Evolutionary conservation across 164 flowering plant genomes (phyloP).

Genomic region (Magnolia changhungtana): DNA sequence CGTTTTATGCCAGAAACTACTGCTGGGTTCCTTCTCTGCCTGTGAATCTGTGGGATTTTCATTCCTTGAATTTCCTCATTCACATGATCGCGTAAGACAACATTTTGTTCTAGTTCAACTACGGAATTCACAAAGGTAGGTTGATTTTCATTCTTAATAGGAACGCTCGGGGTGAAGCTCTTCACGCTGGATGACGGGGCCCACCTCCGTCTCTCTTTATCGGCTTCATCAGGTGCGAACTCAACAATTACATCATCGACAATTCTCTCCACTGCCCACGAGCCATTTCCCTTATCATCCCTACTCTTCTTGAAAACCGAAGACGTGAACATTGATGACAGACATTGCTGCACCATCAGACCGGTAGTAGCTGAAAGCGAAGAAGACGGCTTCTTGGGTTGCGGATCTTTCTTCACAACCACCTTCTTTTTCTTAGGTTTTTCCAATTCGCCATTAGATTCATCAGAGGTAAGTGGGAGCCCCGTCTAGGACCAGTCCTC

Average conservation of each 20-base stretch:
- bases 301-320: slow-evolving; percentile 56
- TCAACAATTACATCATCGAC: slow-evolving; percentile 90
- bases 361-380: slow-evolving; percentile 70
- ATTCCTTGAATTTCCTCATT: background rate
- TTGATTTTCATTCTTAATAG: background rate
- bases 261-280: slow-evolving; percentile 50
- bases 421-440: slow-evolving; percentile 45
- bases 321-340: slow-evolving; percentile 82
- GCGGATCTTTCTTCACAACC: slow-evolving; percentile 43
- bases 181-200: slow-evolving; percentile 11
- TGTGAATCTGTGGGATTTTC: slow-evolving; percentile 26
- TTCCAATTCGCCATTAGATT: slow-evolving; percentile 45
- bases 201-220: slow-evolving; percentile 67
- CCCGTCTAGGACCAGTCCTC: slow-evolving; percentile 78
- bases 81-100: background rate
- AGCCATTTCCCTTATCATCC: slow-evolving; percentile 42
- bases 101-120: no score
- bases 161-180: background rate
- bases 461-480: slow-evolving; percentile 44
- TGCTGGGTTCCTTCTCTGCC: slow-evolving; percentile 27
- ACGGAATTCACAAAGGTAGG: no score
- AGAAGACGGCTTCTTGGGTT: slow-evolving; percentile 48
- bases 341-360: slow-evolving; percentile 78
- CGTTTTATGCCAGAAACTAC: slow-evolving; percentile 59
- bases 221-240: slow-evolving; percentile 82